Evolutionary conservation across 306 rosid species (phyloP), one percentile per base, ranked within the genome.

Genomic region (Glycine latifolia): DNA sequence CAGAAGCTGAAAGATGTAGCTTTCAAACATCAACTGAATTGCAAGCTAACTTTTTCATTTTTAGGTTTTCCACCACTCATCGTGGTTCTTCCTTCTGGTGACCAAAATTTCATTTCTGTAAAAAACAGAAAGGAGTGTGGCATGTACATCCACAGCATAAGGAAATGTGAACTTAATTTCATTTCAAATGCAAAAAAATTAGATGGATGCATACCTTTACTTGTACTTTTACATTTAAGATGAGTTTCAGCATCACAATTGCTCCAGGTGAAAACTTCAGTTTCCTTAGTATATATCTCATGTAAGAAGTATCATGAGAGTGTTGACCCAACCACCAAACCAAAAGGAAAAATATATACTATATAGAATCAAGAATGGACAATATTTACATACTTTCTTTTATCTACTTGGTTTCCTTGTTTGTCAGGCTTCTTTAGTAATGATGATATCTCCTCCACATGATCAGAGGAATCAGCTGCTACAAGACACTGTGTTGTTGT

Each of bases 1-100:
- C 82, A 90, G 66, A 85, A 92, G 85, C 89, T 90, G 97, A 82
- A 94, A 84, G 52, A 91, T 90, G 63, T 82, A 90, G 84, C 87
- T 73, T 66, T 84, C 83, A 81, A 80, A 77, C 83, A 89, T 86
- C 85, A 87, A 90, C 78, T 86, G 86, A 74, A 91, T 81, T 13
- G 94, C 26, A 92, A 68, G 81, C 76, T 77, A 33, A 53, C 73
- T 26, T 63, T 77, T 61, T 82, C 89, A 5, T 73, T 77, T 11
- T 56, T 59, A 60, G 74, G 77, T 58, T 78, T 78, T 63, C 74
- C 75, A 58, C 74, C 71, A 50, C 49, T 66, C 62, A 17, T 82
- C 33, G 14, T 35, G 76, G 78, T 84, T 54, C 90, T 84, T 87
- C 78, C 90, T 55, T 61, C 75, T 10, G 82, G 81, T 58, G 46